Evolutionary conservation across 1,139 yeast species (phyloP).

Genomic region (Debaryomyces sp.): DNA sequence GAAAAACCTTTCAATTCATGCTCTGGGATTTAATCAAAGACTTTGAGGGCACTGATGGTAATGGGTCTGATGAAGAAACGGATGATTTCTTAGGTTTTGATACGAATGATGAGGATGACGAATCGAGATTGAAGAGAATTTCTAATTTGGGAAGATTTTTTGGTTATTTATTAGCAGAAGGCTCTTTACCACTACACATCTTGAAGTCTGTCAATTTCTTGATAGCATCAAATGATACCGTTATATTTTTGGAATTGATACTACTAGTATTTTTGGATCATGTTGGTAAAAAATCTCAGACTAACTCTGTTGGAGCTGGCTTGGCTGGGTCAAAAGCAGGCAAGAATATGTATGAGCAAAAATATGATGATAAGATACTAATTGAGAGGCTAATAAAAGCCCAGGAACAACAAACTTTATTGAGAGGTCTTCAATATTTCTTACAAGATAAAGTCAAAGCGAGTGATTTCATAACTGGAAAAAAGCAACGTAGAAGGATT

Average conservation of each 20-base stretch:
- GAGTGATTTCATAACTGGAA: conserved; percentile 57
- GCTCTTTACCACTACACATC: conserved; percentile 69
- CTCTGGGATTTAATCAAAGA: conserved; percentile 88
- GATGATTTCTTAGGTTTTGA: conserved; percentile 39
- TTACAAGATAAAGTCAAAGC: conserved; percentile 53
- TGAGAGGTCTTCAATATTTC: conserved; percentile 77
- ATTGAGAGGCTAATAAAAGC: conserved; percentile 60
- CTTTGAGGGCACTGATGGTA: conserved; percentile 53
- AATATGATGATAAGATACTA: conserved; percentile 57
- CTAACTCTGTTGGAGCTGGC: conserved; percentile 52
- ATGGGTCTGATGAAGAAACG: conserved; percentile 42
- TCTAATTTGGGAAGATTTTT: conserved; percentile 79
- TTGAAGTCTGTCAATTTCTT: conserved; percentile 76
- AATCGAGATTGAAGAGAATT: conserved; percentile 55
- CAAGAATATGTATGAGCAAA: conserved; percentile 36
- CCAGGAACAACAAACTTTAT: conserved; percentile 59
- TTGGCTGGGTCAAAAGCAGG: conserved; percentile 29
- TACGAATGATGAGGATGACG: conserved; percentile 34
- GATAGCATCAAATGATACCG: conserved; percentile 66
- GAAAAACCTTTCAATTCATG: conserved; percentile 85
- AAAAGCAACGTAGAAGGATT: conserved; percentile 62
- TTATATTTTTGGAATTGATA: conserved; percentile 71
- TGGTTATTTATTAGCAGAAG: conserved; percentile 74
- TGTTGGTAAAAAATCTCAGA: conserved; percentile 66
- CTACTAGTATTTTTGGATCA: conserved; percentile 68